Evolutionary conservation across 2,329 filamentous ascomycete species (phyloP).

Genomic region (Neopestalotiopsis sp.): DNA sequence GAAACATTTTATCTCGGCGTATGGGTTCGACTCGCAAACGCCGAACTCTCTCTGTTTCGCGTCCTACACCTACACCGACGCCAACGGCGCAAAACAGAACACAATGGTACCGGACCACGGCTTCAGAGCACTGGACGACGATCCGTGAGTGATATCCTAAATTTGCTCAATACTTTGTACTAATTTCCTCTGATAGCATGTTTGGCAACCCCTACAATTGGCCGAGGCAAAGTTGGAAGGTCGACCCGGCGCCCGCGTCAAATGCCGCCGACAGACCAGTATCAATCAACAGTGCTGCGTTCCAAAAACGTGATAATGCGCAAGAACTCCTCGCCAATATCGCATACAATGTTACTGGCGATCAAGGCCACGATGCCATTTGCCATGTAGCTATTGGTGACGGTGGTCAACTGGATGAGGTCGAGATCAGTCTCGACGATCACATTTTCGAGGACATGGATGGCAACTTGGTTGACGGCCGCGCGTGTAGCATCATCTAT

Average conservation of each 20-base stretch:
- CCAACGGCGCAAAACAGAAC: too few species aligned
- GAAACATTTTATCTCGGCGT: background rate
- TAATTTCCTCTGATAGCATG: background rate
- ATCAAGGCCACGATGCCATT: background rate
- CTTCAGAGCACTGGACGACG: background rate
- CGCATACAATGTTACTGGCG: background rate
- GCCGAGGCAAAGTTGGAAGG: background rate
- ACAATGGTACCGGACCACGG: background rate
- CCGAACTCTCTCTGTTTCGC: background rate
- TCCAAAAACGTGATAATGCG: background rate
- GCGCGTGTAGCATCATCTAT: slow-evolving; percentile 18
- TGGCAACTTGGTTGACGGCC: slow-evolving; percentile 18
- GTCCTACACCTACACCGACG: background rate
- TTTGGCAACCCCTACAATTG: background rate
- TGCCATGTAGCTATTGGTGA: background rate
- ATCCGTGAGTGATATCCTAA: background rate
- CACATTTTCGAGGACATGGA: slow-evolving; percentile 17
- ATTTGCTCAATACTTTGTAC: background rate
- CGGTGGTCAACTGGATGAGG: background rate
- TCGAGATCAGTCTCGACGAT: slow-evolving; percentile 15
- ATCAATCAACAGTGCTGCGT: background rate
- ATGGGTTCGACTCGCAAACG: background rate
- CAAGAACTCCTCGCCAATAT: background rate
- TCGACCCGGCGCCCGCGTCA: background rate
- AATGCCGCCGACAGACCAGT: background rate